phyloP scores from a whole-genome alignment of 352 stramenopile species.

The Globisporangium perplexum region DNA sequence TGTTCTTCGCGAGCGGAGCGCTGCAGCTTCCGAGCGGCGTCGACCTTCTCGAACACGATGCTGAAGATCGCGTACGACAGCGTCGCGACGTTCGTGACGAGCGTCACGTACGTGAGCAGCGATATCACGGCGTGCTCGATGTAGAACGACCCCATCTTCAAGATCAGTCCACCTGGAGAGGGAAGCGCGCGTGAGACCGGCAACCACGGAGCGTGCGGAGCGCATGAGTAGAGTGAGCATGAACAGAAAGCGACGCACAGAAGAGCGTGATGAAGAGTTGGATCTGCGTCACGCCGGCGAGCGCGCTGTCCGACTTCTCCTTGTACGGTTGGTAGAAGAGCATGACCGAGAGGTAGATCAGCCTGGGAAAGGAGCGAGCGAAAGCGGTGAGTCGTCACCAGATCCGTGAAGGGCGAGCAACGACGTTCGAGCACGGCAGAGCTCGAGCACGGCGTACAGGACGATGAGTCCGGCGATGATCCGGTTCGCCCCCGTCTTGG shows the following conservation, averaged over 20 bases:
- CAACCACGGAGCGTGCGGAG: not conserved
- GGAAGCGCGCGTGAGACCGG: not conserved
- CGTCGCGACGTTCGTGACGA: slow-evolving; percentile 48
- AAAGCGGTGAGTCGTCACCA: not conserved
- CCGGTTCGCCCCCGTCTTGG: slow-evolving; percentile 55
- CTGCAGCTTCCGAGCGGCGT: slow-evolving; percentile 17
- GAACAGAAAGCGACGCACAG: slow-evolving; percentile 26
- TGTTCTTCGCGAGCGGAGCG: slow-evolving; percentile 38
- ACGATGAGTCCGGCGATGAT: slow-evolving; percentile 67
- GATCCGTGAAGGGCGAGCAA: not conserved
- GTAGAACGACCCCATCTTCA: slow-evolving; percentile 59
- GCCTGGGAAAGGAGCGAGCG: slow-evolving; percentile 15
- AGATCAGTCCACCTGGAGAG: slow-evolving; percentile 43
- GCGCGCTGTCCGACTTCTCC: slow-evolving; percentile 50
- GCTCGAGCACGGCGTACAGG: slow-evolving; percentile 34
- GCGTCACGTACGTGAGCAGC: slow-evolving; percentile 45
- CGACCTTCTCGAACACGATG: slow-evolving; percentile 59
- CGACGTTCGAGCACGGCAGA: not conserved
- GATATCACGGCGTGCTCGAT: slow-evolving; percentile 33
- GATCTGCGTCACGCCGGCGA: slow-evolving; percentile 60
- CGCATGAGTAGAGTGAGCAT: too few relatives aligned
- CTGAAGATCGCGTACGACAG: slow-evolving; percentile 43
- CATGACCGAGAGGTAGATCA: slow-evolving; percentile 73
- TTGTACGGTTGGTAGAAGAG: slow-evolving; percentile 69
- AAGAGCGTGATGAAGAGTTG: slow-evolving; percentile 79